Evolutionary conservation across 192 early-diverging fungal species (phyloP), one percentile per base, ranked within the genome.

Genomic region (Backusella tuberculispora): DNA sequence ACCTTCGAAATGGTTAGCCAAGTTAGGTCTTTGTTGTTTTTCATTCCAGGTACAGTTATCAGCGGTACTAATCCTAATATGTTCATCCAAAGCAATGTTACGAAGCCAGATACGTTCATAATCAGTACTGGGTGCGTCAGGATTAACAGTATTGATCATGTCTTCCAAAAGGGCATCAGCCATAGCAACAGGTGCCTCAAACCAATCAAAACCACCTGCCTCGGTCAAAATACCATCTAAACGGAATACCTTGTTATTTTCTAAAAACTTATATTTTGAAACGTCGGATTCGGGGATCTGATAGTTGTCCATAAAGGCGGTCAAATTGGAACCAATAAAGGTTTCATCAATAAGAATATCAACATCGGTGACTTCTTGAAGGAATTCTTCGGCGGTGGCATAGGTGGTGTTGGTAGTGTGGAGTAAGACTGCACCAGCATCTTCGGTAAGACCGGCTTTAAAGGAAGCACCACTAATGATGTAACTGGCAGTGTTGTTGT

Each of bases 341-440:
- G 89, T 90, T 83, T 92, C 91, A 83, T 93, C 92, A 67, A 94
- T 90, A 15, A 91, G 56, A 41, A 92, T 83, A 48, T 93, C 91
- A 34, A 87, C 92, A 24, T 88, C 72, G 7, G 74, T 53, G 21
- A 93, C 80, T 0, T 82, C 87, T 15, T 78, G 76, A 13, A 85
- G 73, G 80, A 94, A 90, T 15, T 83, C 84, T 3, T 79, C 66
- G 9, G 80, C 56, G 19, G 78, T 76, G 43, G 68, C 71, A 75
- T 84, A 90, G 14, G 75, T 72, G 21, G 71, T 65, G 42, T 73
- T 74, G 6, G 72, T 76, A 0, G 86, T 76, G 47, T 84, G 84
- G 69, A 88, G 84, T 77, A 89, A 84, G 21, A 80, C 83, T 6
- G 34, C 53, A 71, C 66, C 93, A 37, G 93, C 91, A 82, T 92